Evolutionary conservation across 2,329 filamentous ascomycete species (phyloP), one percentile per base, ranked within the genome.

Genomic region (Claviceps quebecensis): DNA sequence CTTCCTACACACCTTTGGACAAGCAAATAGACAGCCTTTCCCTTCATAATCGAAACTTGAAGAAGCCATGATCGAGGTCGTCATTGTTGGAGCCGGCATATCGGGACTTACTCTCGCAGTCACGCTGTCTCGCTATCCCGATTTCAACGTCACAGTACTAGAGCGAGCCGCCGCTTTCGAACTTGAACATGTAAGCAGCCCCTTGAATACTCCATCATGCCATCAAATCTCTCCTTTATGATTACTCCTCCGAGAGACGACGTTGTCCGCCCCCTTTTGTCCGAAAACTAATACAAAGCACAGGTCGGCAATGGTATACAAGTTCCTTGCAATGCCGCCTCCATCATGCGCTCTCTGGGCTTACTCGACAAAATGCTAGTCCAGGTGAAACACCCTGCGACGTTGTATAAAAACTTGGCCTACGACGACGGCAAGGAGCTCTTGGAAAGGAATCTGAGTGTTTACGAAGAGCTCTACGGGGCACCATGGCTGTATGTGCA

Each of bases 271-370:
- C 26, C 26, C 26, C 8, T 9, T 29, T 29, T 11, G 8, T 9
- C 1, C 41, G 41, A 16, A 19, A 19, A n/a, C 29, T 49, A 39
- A 46, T 40, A 34, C 11, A 23, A 17, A 16, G 13, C 11, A 13
- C 43, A 58, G 56, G 48, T 48, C 3, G 55, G 55, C 2, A 53
- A 56, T 19, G 56, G 55, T n/a, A 50, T 58, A 22, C 56, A 57
- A 36, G 40, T 58, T 9, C 54, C 56, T 2, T 55, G 54, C 11
- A 58, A 58, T 36, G 56, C 56, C n/a, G 39, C 48, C 4, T 52
- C 56, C 26, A 47, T 51, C 6, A 52, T 58, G 38, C 53, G 50
- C 6, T 55, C 47, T 44, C 47, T 57, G n/a, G 56, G 54, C 8
- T 26, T 58, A 4, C 51, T 58, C n/a, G 52, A 57, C 11, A 53